Evolutionary conservation across 345 rosid genomes (phyloP).

Genomic region (Corchorus capsularis): DNA sequence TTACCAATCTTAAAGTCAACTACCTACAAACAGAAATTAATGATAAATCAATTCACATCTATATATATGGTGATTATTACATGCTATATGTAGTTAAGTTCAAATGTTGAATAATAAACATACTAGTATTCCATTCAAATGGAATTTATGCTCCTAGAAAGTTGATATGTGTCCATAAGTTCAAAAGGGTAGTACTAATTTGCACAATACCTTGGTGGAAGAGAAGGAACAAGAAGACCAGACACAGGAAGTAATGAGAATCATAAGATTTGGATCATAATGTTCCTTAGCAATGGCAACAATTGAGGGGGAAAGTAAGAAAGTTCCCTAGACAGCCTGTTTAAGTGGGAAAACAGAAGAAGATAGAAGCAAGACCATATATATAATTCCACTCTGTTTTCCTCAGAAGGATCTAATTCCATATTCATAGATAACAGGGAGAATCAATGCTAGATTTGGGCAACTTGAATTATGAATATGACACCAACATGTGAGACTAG

Average conservation of each 20-base stretch:
- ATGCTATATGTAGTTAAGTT: not conserved
- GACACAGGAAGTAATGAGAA: not conserved
- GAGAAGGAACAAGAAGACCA: not conserved
- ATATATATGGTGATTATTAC: not conserved
- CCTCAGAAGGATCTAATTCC: not conserved
- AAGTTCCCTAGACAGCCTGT: not conserved
- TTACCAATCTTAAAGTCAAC: not conserved
- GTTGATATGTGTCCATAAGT: not conserved
- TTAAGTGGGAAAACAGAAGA: too few relatives aligned
- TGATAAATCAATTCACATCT: too few relatives aligned
- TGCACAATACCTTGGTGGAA: not conserved
- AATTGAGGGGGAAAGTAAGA: not conserved
- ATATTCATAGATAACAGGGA: not conserved
- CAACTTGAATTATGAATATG: not conserved
- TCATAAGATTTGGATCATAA: not conserved
- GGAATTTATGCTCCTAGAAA: conserved; percentile 3
- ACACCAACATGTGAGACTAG: not conserved
- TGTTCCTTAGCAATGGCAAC: not conserved
- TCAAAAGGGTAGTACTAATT: not conserved
- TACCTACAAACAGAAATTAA: too few relatives aligned
- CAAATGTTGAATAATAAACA: too few relatives aligned
- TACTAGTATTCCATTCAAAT: not conserved
- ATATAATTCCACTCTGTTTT: too few relatives aligned
- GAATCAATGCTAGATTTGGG: conserved; percentile 15
- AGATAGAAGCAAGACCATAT: not conserved